A percentile compares a stretch with the other conserved stretches of the same genome.
These are phyloP conservation scores for Colletotrichum lentis DNA, from an alignment of 2,329 filamentous ascomycete genomes.

Conservation along the genomic window DNA sequence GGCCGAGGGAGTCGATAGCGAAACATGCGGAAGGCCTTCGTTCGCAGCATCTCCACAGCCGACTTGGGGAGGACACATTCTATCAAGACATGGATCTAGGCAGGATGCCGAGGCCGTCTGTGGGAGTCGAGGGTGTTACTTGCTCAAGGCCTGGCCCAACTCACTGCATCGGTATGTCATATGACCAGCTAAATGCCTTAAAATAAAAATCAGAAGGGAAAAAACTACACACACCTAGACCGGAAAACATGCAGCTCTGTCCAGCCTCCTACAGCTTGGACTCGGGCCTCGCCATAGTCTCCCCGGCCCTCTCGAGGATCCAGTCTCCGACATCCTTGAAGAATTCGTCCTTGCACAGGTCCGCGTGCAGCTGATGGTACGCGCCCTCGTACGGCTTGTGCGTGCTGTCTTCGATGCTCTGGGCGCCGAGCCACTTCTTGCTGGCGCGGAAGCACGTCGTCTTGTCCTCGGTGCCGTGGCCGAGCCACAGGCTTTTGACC, in stretches of 20 bases:
- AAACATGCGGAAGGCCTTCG: background rate
- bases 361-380: slow-evolving; percentile 77
- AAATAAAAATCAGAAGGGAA: background rate
- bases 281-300: slow-evolving; percentile 40
- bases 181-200: background rate
- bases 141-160: background rate
- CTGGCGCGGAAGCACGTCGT: slow-evolving; percentile 72
- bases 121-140: background rate
- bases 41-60: background rate
- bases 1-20: background rate
- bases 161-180: background rate
- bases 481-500: slow-evolving; percentile 74
- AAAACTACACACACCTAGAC: background rate
- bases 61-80: background rate
- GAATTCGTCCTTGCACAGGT: slow-evolving; percentile 63
- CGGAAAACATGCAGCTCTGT: background rate
- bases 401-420: slow-evolving; percentile 71
- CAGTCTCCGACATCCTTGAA: slow-evolving; percentile 70
- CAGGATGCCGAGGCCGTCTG: background rate
- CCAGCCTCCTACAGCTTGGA: slow-evolving; percentile 50
- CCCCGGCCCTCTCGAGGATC: slow-evolving; percentile 60
- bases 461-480: slow-evolving; percentile 79
- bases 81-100: background rate
- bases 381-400: slow-evolving; percentile 79
- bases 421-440: slow-evolving; percentile 68